Evolutionary conservation across 2,329 filamentous ascomycete species (phyloP).

Genomic region (Phaeosphaeria sp.): DNA sequence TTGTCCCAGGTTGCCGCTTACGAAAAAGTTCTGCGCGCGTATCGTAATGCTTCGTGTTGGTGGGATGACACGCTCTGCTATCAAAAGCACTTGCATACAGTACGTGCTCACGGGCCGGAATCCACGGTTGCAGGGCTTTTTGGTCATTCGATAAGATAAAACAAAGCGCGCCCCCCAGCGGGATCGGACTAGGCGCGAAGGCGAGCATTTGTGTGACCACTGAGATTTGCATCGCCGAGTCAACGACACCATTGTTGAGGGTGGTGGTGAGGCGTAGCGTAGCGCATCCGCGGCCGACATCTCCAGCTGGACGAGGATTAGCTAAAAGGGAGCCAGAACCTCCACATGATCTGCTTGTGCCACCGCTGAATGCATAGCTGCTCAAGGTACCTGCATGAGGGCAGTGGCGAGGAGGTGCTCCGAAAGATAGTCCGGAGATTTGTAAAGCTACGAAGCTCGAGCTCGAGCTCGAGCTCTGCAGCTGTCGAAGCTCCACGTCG

Average conservation of each 20-base stretch:
- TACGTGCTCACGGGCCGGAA: conserved; percentile 17
- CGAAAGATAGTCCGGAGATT: conserved; percentile 9
- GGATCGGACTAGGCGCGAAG: conserved; percentile 28
- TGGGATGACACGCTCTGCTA: conserved; percentile 21
- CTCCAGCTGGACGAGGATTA: conserved; percentile 27
- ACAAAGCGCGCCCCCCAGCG: conserved; percentile 21
- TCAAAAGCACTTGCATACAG: conserved; percentile 26
- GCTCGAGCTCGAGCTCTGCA: not conserved
- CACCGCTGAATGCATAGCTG: conserved; percentile 21
- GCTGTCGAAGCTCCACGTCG: conserved; percentile 4
- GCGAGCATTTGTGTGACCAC: conserved; percentile 34
- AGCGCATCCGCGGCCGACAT: conserved; percentile 42
- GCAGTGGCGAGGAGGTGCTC: conserved; percentile 9
- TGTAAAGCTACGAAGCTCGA: not conserved
- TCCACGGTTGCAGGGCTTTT: conserved; percentile 17
- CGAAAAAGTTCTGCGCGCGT: conserved; percentile 30
- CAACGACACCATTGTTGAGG: conserved; percentile 23
- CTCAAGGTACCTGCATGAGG: conserved; percentile 39
- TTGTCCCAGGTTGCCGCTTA: conserved; percentile 30
- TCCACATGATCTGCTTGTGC: conserved; percentile 32
- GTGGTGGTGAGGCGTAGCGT: conserved; percentile 30
- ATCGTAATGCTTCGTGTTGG: conserved; percentile 31
- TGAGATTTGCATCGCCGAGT: conserved; percentile 34
- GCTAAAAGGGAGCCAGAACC: conserved; percentile 21
- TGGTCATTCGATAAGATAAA: conserved; percentile 38